Base-by-base conservation (phyloP, 2,329 filamentous ascomycete species). In the Colletotrichum brevisporum region DNA sequence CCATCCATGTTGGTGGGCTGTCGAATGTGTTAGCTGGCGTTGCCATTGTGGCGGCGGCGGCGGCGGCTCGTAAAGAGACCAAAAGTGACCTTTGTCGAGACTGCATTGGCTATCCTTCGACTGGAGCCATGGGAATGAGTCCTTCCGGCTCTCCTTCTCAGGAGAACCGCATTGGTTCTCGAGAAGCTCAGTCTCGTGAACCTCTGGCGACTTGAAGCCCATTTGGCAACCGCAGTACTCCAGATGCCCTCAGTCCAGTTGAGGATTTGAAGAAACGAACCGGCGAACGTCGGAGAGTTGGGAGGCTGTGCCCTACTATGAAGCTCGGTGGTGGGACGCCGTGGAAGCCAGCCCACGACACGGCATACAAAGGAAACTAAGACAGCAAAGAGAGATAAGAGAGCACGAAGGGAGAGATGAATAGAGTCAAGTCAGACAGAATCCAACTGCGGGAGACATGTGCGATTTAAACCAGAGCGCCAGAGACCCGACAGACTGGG, bases 1-100 rank as follows among this genome's bases (percentile, higher is more conserved):
- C 82, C 82, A 84, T n/a, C 73, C 71, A 10, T 69, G 66, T 4
- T 59, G 65, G 4, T 65, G 53, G 2, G 8, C 65, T 68, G 8
- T 53, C 36, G 15, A 9, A 27, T 4, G 31, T 21, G 24, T 68
- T n/a, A 68, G 65, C 45, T 24, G n/a, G n/a, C n/a, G n/a, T n/a
- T n/a, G n/a, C n/a, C n/a, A n/a, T n/a, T n/a, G n/a, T n/a, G n/a
- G n/a, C n/a, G n/a, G n/a, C n/a, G n/a, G n/a, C n/a, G n/a, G n/a
- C n/a, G n/a, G n/a, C n/a, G n/a, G n/a, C n/a, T n/a, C n/a, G n/a
- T n/a, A n/a, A n/a, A n/a, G n/a, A n/a, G n/a, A n/a, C n/a, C n/a
- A 27, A 5, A 15, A 41, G 36, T n/a, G 39, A 67, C 64, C 65
- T 68, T 39, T 31, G 8, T 64, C 36, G 2, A 68, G 65, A 53